Evolutionary conservation across 768 basidiomycete genomes (phyloP).

Genomic region (Termitomyces sp.): DNA sequence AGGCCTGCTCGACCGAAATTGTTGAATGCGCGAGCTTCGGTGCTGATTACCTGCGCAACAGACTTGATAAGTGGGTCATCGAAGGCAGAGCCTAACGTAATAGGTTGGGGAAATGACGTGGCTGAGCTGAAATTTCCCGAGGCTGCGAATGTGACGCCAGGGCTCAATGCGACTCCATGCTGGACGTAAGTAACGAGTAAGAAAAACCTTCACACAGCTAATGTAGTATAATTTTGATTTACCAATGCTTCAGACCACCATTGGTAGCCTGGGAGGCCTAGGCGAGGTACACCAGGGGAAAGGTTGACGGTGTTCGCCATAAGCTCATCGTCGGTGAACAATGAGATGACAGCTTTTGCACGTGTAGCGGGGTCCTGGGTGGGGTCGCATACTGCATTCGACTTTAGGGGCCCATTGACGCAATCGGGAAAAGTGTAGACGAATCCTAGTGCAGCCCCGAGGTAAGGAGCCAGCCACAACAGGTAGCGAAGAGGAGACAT

Average conservation of each 20-base stretch:
- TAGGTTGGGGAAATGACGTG: constrained; percentile 57
- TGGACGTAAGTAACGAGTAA: constrained; percentile 10
- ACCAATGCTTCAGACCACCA: constrained; percentile 64
- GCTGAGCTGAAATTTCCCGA: constrained; percentile 53
- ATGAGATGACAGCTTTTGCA: constrained; percentile 43
- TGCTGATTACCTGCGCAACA: constrained; percentile 49
- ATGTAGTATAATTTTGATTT: not conserved
- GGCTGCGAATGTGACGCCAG: constrained; percentile 46
- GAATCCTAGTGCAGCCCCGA: constrained; percentile 8
- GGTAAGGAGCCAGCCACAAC: constrained; percentile 5
- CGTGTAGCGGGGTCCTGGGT: constrained; percentile 39
- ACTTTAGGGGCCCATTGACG: constrained; percentile 37
- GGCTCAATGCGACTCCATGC: constrained; percentile 55
- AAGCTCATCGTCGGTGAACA: constrained; percentile 49
- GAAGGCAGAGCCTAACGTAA: constrained; percentile 51
- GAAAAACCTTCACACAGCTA: not conserved
- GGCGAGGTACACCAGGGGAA: constrained; percentile 48
- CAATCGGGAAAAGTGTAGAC: constrained; percentile 47
- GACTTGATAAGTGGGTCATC: constrained; percentile 48
- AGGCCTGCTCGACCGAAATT: constrained; percentile 49
- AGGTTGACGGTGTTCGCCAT: constrained; percentile 47
- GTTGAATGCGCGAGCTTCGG: constrained; percentile 56
- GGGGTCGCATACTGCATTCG: constrained; percentile 45
- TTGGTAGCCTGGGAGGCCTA: constrained; percentile 53
- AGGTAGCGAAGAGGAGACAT: constrained; percentile 4